These are phyloP conservation scores for Plicaturopsis crispa DNA, from an alignment of 768 basidiomycete species.

Conservation along the genomic window DNA sequence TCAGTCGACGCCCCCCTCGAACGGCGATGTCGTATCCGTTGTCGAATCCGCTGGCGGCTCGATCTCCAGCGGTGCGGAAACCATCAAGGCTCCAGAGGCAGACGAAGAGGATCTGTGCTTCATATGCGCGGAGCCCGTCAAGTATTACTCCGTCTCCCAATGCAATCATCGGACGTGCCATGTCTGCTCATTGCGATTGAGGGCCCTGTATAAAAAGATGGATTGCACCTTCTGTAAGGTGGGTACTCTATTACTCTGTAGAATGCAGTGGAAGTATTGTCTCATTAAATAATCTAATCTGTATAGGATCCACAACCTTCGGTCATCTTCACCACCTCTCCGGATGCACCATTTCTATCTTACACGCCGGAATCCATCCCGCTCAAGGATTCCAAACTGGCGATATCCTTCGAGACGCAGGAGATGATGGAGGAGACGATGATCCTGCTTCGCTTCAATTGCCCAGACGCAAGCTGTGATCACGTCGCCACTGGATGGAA, in stretches of 20 bases:
- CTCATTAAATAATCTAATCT: slow-evolving; percentile 1
- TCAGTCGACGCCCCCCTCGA: too few species aligned
- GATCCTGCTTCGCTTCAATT: slow-evolving; percentile 89
- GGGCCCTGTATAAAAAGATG: slow-evolving; percentile 88
- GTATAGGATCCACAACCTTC: slow-evolving; percentile 61
- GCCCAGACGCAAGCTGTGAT: slow-evolving; percentile 78
- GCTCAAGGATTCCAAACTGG: slow-evolving; percentile 65
- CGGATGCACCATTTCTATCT: slow-evolving; percentile 52
- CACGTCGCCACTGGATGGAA: slow-evolving; percentile 85
- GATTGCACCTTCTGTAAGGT: slow-evolving; percentile 98
- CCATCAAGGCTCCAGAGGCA: slow-evolving; percentile 10
- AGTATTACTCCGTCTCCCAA: slow-evolving; percentile 79
- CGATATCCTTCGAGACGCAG: slow-evolving; percentile 79
- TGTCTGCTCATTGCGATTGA: slow-evolving; percentile 79
- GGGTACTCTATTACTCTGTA: slow-evolving; percentile 12
- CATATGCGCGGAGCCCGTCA: slow-evolving; percentile 93
- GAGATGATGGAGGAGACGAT: slow-evolving; percentile 96
- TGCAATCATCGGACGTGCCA: slow-evolving; percentile 97
- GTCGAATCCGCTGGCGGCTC: neutral
- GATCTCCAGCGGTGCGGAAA: neutral
- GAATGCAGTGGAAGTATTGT: neutral
- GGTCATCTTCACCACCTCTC: slow-evolving; percentile 68
- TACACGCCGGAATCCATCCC: slow-evolving; percentile 49
- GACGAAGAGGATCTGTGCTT: slow-evolving; percentile 58
- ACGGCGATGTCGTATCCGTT: too few species aligned